Percentiles rank a stretch among this genome's conserved stretches.
Conservation (phyloP, 768 basidiomycete genomes). For the Porphyrellus cyaneotinctus region DNA sequence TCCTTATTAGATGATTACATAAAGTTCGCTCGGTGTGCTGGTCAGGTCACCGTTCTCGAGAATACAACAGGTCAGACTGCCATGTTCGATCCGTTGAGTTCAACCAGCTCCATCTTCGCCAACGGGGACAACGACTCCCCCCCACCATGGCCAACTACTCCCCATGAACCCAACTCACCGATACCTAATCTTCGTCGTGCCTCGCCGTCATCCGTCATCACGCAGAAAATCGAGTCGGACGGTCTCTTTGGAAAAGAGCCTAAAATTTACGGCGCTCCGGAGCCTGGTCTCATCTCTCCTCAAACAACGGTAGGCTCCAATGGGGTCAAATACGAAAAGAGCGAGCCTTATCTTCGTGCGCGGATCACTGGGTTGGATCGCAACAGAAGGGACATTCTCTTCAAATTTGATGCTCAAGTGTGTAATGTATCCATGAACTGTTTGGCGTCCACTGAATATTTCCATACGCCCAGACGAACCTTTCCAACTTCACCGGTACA, state of each 20-base stretch:
- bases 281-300: conserved; percentile 79
- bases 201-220: conserved; percentile 45
- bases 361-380: conserved; percentile 89
- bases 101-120: conserved; percentile 51
- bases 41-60: no score
- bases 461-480: conserved; percentile 65
- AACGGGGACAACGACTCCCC: conserved; percentile 41
- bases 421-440: conserved; percentile 1
- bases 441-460: background rate
- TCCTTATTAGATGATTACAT: background rate
- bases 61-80: background rate
- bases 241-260: conserved; percentile 76
- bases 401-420: conserved; percentile 95
- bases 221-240: conserved; percentile 47
- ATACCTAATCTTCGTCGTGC: conserved; percentile 69
- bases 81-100: conserved; percentile 75
- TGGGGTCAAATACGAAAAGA: conserved; percentile 68
- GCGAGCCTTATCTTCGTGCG: conserved; percentile 82
- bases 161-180: conserved; percentile 65
- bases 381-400: conserved; percentile 90
- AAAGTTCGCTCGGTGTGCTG: no score
- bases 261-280: conserved; percentile 84
- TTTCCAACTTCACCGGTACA: conserved; percentile 84
- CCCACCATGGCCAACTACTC: conserved; percentile 80
- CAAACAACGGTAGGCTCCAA: conserved; percentile 59